Evolutionary conservation across 164 flowering plant species (phyloP), one percentile per base, ranked within the genome.

Genomic region (Umbellularia californica): DNA sequence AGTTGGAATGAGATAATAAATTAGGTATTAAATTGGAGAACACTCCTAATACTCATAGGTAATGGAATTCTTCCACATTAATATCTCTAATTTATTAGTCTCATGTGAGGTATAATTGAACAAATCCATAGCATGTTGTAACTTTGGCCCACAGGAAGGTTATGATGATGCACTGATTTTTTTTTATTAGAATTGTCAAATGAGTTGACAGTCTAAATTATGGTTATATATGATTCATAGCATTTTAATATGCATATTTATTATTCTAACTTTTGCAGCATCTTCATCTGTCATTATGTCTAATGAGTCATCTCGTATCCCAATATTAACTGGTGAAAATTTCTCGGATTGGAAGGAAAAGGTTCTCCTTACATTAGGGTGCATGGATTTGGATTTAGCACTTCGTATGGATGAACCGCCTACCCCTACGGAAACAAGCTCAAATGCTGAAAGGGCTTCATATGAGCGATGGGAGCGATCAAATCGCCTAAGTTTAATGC

Each of bases 381-480:
- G 68, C 17, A 60, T 72, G 74, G 67, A 62, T 27, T 17, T 60
- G 2, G 68, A 62, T 30, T 62, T 58, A 2, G 52, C 67, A 25
- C 41, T 70, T 28, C 50, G 17, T 1, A 28, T 27, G 27, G 68
- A 58, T 10, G 63, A 73, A 73, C 75, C 70, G 25, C 70, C 69
- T 5, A 17, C 27, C 4, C 35, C n/a, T 23, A 73, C 24, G 3
- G 47, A 25, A 22, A 19, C 19, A 35, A 27, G 62, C 15, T 47
- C 60, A 19, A 10, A 22, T 14, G 12, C 7, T 5, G 25, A 73
- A 15, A 65, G 14, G 20, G 22, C 15, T 22, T 23, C 20, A 50
- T 22, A 47, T 65, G 75, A 73, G 15, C 22, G 41, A 11, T 73
- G 70, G 69, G 63, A 73, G 41, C 5, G 17, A 65, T 73, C 24